phyloP scores from a whole-genome alignment of 225 moss, liverwort and hornwort genomes.

The Straminergon stramineum region DNA sequence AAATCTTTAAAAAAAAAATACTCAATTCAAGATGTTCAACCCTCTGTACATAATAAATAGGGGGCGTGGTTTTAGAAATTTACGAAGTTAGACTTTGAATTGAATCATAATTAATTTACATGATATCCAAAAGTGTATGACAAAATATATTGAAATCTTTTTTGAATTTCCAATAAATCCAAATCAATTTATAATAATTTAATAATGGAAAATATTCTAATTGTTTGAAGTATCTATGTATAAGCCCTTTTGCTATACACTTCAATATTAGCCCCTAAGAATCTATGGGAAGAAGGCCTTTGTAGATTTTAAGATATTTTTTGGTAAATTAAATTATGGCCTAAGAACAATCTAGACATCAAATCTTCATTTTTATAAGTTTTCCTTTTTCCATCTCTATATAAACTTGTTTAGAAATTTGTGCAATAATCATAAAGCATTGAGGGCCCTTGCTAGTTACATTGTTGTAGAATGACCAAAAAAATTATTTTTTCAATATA shows the following conservation, averaged over 20 bases:
- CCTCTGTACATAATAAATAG: neutral
- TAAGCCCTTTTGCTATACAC: neutral
- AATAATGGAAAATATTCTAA: neutral
- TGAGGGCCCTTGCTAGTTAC: rapidly evolving
- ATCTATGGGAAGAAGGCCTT: rapidly evolving
- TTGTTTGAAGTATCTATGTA: neutral
- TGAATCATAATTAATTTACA: neutral
- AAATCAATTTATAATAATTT: neutral
- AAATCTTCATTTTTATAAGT: neutral
- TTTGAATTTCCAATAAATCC: neutral
- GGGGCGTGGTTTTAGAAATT: neutral
- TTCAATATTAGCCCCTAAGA: neutral
- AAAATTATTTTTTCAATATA: neutral
- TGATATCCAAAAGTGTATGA: neutral
- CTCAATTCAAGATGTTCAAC: neutral
- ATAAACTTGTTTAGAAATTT: neutral
- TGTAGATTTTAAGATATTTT: neutral
- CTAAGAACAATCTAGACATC: neutral
- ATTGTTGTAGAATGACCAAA: neutral
- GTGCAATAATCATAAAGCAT: neutral
- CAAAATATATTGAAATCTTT: neutral
- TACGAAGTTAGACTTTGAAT: neutral
- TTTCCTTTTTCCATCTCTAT: neutral
- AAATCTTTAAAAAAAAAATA: neutral
- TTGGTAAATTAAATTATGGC: neutral